Percentiles rank a stretch among this genome's conserved stretches.
Evolutionary conservation across 1,284 basidiomycete species (phyloP).

Genomic region (Athelia psychrophila): DNA sequence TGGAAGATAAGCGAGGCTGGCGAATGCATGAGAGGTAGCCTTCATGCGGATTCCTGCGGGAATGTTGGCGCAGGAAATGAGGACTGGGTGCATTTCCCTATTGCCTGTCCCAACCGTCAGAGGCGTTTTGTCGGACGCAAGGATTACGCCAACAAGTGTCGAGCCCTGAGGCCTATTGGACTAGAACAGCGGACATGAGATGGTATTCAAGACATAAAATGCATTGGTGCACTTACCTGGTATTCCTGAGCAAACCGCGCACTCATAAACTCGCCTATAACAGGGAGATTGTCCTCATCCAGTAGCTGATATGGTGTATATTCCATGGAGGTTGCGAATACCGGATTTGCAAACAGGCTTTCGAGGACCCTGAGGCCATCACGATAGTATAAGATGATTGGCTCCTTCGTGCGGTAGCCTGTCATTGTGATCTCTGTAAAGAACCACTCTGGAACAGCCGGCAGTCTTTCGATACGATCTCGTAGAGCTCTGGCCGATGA

Average conservation of each 20-base stretch:
- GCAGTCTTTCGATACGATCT: not conserved
- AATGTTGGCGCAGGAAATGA: slow-evolving; percentile 2
- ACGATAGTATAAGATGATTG: not conserved
- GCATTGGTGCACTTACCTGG: not conserved
- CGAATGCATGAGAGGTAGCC: slow-evolving; percentile 1
- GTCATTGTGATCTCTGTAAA: not conserved
- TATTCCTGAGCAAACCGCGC: slow-evolving; percentile 1
- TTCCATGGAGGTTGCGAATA: slow-evolving; percentile 3
- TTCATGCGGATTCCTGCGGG: not conserved
- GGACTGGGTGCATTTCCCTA: slow-evolving; percentile 1
- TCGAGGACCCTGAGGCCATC: not conserved
- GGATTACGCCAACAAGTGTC: slow-evolving; percentile 1
- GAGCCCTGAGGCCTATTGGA: not conserved
- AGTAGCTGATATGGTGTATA: not conserved
- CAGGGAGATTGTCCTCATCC: not conserved
- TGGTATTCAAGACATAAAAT: not conserved
- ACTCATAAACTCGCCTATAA: slow-evolving; percentile 1
- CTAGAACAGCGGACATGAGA: not conserved
- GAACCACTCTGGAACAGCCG: not conserved
- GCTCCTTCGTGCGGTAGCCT: not conserved
- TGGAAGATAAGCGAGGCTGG: not conserved
- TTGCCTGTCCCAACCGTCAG: slow-evolving; percentile 1
- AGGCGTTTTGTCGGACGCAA: slow-evolving; percentile 2
- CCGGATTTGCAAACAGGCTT: slow-evolving; percentile 1
- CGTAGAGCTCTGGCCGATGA: slow-evolving; percentile 3